These are phyloP conservation scores for Flaveria floridana DNA, from an alignment of 140 eudicot genomes.

Conservation along the genomic window DNA sequence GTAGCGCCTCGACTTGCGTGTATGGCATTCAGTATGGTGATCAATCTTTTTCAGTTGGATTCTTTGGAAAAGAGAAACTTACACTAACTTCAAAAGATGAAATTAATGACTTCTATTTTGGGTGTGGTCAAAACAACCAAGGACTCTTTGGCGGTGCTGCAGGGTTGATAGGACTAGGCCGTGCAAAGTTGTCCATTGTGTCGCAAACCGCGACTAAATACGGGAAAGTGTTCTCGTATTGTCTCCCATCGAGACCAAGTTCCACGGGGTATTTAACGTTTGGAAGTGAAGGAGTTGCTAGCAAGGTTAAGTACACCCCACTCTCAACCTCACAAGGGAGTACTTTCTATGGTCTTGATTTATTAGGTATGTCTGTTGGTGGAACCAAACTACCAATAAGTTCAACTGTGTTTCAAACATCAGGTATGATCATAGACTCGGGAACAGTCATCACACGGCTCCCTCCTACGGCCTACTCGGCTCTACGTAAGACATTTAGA, in stretches of 20 bases:
- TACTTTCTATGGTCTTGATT: conserved; percentile 47
- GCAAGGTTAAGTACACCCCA: conserved; percentile 39
- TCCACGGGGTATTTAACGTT: conserved; percentile 52
- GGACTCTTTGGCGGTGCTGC: conserved; percentile 61
- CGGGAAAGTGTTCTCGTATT: conserved; percentile 67
- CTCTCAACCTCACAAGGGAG: conserved; percentile 32
- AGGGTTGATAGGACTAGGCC: conserved; percentile 71
- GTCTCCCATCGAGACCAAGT: conserved; percentile 65
- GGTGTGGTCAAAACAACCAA: conserved; percentile 78
- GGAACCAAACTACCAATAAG: conserved; percentile 45
- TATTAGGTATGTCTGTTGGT: conserved; percentile 44
- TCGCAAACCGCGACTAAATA: conserved; percentile 52
- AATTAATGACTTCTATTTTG: conserved; percentile 43
- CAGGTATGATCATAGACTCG: conserved; percentile 75
- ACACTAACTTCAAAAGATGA: conserved; percentile 44
- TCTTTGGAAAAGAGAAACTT: conserved; percentile 55
- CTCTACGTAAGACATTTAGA: conserved; percentile 47
- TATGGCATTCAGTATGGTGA: conserved; percentile 79
- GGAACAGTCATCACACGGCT: conserved; percentile 84
- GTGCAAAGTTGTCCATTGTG: conserved; percentile 51
- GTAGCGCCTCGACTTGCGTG: conserved; percentile 56
- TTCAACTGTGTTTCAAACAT: conserved; percentile 41
- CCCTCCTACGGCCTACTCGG: conserved; percentile 65
- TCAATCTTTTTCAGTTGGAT: conserved; percentile 63
- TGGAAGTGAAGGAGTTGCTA: conserved; percentile 37